Evolutionary conservation across 2,329 filamentous ascomycete genomes (phyloP).

Genomic region (Stachybotrys elegans): DNA sequence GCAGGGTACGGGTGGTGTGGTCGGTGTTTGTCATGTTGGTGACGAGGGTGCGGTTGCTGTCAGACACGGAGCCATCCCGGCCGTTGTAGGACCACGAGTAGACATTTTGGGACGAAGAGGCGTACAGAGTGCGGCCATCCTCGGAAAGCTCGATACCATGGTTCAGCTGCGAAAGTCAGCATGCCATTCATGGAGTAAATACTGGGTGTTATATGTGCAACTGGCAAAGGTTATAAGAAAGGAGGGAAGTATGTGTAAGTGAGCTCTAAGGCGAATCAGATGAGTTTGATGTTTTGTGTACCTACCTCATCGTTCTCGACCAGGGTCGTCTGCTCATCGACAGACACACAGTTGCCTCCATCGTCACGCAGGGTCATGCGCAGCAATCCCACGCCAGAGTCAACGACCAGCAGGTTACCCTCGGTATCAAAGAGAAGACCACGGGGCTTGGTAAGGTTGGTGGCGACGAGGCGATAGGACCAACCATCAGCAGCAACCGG

Average conservation of each 20-base stretch:
- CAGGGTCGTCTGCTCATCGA: slow-evolving; percentile 28
- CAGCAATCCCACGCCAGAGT: slow-evolving; percentile 35
- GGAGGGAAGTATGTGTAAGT: background rate
- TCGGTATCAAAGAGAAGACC: slow-evolving; percentile 39
- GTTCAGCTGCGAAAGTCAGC: slow-evolving; percentile 40
- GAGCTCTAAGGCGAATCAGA: background rate
- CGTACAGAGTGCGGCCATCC: slow-evolving; percentile 50
- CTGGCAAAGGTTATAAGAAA: too few relatives aligned
- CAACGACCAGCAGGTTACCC: slow-evolving; percentile 41
- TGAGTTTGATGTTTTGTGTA: background rate
- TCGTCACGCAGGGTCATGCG: slow-evolving; percentile 35
- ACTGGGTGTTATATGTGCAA: too few relatives aligned
- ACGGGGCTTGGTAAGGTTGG: slow-evolving; percentile 35
- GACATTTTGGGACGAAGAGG: slow-evolving; percentile 53
- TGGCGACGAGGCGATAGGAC: slow-evolving; percentile 37
- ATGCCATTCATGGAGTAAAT: too few relatives aligned
- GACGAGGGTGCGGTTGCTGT: slow-evolving; percentile 47
- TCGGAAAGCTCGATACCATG: slow-evolving; percentile 50
- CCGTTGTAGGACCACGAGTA: slow-evolving; percentile 62
- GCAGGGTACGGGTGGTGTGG: slow-evolving; percentile 62
- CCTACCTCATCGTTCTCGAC: slow-evolving; percentile 30
- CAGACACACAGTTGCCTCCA: slow-evolving; percentile 35
- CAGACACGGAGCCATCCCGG: slow-evolving; percentile 36
- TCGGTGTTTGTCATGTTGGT: slow-evolving; percentile 57
- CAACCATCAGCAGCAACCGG: slow-evolving; percentile 37